Conservation (phyloP, 345 rosid genomes). For the Brassica rapa region DNA sequence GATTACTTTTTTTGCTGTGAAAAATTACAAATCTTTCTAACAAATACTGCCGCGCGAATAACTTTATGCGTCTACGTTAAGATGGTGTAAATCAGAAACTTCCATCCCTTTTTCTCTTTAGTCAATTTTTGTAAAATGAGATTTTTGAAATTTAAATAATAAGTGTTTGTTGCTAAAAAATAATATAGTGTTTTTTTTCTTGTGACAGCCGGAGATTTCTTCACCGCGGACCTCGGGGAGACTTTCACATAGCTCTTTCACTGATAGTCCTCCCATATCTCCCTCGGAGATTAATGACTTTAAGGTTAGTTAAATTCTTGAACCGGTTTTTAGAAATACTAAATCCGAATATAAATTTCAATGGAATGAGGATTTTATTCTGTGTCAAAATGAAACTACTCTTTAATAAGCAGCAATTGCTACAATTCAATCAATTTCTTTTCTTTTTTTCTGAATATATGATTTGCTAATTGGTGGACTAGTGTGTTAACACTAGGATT, state of each 20-base stretch:
- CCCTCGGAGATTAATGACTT: slow-evolving; percentile 87
- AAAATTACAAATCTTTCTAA: background rate
- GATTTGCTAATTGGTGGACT: background rate
- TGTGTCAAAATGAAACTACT: background rate
- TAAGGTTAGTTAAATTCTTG: slow-evolving; percentile 57
- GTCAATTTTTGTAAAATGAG: background rate
- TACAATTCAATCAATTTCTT: background rate
- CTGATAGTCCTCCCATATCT: slow-evolving; percentile 99
- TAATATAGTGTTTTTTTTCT: background rate
- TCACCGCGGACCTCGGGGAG: slow-evolving; percentile 89
- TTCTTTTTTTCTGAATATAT: background rate
- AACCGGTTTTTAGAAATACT: slow-evolving; percentile 12
- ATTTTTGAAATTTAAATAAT: background rate
- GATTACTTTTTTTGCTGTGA: background rate
- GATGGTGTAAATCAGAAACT: background rate
- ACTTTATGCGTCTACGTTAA: background rate
- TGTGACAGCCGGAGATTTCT: slow-evolving; percentile 42
- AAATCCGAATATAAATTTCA: background rate
- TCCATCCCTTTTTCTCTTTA: background rate
- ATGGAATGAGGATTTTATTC: background rate
- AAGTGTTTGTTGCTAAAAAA: no score
- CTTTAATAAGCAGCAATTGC: background rate
- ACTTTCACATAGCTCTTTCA: slow-evolving; percentile 86
- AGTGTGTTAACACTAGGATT: background rate
- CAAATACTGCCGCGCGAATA: slow-evolving; percentile 8